phyloP scores from a whole-genome alignment of 2,329 filamentous ascomycete species.

The Sclerotinia glacialis region DNA sequence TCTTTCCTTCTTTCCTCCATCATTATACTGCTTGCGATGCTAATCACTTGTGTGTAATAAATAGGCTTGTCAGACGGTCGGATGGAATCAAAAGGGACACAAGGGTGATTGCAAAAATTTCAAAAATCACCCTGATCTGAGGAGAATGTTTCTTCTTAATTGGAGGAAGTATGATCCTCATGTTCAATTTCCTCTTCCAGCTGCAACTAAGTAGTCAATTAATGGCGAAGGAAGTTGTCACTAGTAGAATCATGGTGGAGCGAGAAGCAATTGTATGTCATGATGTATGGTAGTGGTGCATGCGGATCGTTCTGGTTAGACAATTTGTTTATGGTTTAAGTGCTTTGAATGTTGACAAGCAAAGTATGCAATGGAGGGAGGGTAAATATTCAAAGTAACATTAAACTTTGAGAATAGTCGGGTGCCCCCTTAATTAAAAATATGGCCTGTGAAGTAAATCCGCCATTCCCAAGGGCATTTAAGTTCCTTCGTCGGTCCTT shows the following conservation, averaged over 20 bases:
- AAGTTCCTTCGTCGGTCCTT: neutral
- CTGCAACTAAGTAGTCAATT: neutral
- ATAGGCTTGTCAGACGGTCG: conserved; percentile 33
- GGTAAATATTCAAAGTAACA: neutral
- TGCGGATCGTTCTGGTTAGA: accelerated
- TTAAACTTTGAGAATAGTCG: too few species aligned
- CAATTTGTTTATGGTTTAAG: too few species aligned
- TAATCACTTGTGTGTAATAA: conserved; percentile 19
- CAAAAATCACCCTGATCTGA: conserved; percentile 35
- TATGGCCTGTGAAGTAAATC: neutral
- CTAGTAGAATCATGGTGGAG: accelerated
- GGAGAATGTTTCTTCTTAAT: conserved; percentile 33
- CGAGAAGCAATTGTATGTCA: neutral
- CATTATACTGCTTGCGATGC: conserved; percentile 12
- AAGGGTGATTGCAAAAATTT: conserved; percentile 36
- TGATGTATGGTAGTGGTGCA: neutral
- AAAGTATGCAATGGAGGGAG: neutral
- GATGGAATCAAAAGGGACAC: conserved; percentile 37
- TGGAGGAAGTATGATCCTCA: conserved; percentile 34
- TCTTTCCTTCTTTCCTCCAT: neutral
- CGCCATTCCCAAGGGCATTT: neutral
- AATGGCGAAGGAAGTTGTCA: neutral
- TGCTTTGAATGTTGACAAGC: neutral
- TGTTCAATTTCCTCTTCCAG: conserved; percentile 30
- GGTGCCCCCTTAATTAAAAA: neutral